Base-by-base conservation (phyloP, 257 asterid genomes). In the Fraxinus quadrangulata region DNA sequence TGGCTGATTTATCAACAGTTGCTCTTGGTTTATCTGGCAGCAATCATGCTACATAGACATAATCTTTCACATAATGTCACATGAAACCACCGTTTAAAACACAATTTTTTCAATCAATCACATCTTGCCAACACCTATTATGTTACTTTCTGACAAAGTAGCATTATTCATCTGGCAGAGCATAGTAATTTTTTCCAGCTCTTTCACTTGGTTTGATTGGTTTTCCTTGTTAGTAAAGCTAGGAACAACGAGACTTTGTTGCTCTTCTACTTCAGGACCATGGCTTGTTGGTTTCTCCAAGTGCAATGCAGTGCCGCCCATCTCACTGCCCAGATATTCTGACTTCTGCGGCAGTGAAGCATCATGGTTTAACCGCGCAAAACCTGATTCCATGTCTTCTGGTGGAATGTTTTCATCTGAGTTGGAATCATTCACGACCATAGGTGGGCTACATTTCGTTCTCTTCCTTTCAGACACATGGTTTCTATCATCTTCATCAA, bases 231-330 rank as follows among this genome's bases (percentile, higher is more conserved):
- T 84, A 70, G 70, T 40, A 23, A 24, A 34, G 81, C 33, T 1
- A 30, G 81, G 76, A 72, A 71, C 65, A 28, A 76, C 23, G 40
- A 37, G 76, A 54, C 39, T 76, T 12, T 82, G 67, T 49, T 71
- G 77, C 30, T 72, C 63, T 74, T 83, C 90, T 75, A 36, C 72
- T 61, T 37, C 81, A 76, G 89, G 78, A 83, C 73, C 70, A 23
- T 17, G 78, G 76, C 75, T 80, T 51, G 78, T 70, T 68, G 83
- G 42, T 75, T 89, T 75, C 79, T 91, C 89, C 30, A 91, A 84
- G 30, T 40, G 75, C 84, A 92, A 89, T 80, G 80, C 76, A 47
- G 83, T 71, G 78, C 66, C 77, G 51, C 70, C 87, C 75, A 75
- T 80, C 70, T 82, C 83, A 67, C 74, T 70, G 65, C 82, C 86